Percentiles rank a stretch among this genome's conserved stretches.
These are phyloP conservation scores for Arthrobotrys entomopaga DNA, from an alignment of 2,329 filamentous ascomycete genomes.

Conservation along the genomic window DNA sequence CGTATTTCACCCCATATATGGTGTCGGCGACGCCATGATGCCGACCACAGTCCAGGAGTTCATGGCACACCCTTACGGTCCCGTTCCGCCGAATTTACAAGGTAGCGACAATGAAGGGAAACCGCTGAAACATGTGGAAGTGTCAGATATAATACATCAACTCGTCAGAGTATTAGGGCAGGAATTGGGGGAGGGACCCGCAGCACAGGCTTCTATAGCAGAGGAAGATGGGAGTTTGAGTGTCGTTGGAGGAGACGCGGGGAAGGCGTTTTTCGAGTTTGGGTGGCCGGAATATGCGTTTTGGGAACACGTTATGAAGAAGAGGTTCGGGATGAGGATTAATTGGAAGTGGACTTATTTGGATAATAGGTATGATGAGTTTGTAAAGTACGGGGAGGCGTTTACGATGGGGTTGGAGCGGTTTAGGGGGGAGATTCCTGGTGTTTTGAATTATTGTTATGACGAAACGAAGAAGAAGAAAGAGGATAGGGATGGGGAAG, in stretches of 20 bases:
- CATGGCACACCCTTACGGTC: constrained; percentile 34
- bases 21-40: constrained; percentile 45
- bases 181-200: constrained; percentile 1
- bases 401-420: constrained; percentile 10
- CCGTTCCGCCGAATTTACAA: constrained; percentile 39
- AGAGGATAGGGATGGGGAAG: too few relatives aligned
- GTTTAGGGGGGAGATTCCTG: constrained; percentile 29
- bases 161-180: constrained; percentile 16
- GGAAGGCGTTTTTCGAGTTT: constrained; percentile 35
- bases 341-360: constrained; percentile 39
- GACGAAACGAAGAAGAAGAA: neutral
- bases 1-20: constrained; percentile 41
- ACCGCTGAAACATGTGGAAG: constrained; percentile 36
- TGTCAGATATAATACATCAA: constrained; percentile 42
- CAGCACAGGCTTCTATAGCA: neutral
- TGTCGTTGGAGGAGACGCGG: constrained; percentile 20
- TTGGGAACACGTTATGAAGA: constrained; percentile 43
- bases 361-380: constrained; percentile 33
- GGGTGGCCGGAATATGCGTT: constrained; percentile 50
- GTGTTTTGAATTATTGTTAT: constrained; percentile 7
- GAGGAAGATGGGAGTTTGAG: constrained; percentile 1
- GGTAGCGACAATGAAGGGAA: constrained; percentile 28
- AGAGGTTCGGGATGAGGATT: constrained; percentile 26
- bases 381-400: constrained; percentile 26
- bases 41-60: constrained; percentile 26